Evolutionary conservation across 257 asterid genomes (phyloP), one percentile per base, ranked within the genome.

Genomic region (Solanum chmielewskii): DNA sequence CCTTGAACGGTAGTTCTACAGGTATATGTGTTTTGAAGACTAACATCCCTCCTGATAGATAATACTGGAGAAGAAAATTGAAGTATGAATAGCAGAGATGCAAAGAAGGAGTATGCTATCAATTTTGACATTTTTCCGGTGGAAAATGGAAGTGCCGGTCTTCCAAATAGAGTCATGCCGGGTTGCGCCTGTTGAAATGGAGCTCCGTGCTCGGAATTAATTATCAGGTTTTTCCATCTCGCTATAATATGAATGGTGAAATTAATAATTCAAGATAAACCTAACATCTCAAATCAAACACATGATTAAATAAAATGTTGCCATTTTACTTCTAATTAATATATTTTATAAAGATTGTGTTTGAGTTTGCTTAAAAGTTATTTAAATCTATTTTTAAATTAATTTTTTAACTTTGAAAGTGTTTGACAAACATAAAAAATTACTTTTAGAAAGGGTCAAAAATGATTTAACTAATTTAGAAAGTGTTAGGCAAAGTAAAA

Each of bases 1-100:
- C 99, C 99, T 60, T 93, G 99, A 89, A 94, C 98, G 39, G 98
- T 94, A 31, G 97, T 94, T 92, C 92, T 92, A 88, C 99, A 96
- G 41, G 14, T 31, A 47, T n/a, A 90, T 66, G 89, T 93, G 47
- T 29, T 86, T 47, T 52, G 91, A 90, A 93, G 87, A 90, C 96
- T 91, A 87, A 56, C 94, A 90, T 95, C 98, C 89, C 89, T 96
- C 91, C 97, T 93, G 89, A 94, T 94, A 6, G 96, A 93, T 47
- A 88, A 88, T 42, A 91, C 89, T n/a, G 89, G 86, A 44, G 87
- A 89, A 78, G 92, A 83, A 41, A 90, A 85, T 3, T 84, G 89
- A 87, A 93, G 84, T 21, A 93, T 35, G 74, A 85, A 74, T 31
- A 93, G 62, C 49, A 83, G 83, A 86, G 59, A 49, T 49, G 6